A percentile compares a stretch with the other conserved stretches of the same genome.
phyloP scores from a whole-genome alignment of 495 filamentous ascomycete species.

The Penicillium canariense region DNA sequence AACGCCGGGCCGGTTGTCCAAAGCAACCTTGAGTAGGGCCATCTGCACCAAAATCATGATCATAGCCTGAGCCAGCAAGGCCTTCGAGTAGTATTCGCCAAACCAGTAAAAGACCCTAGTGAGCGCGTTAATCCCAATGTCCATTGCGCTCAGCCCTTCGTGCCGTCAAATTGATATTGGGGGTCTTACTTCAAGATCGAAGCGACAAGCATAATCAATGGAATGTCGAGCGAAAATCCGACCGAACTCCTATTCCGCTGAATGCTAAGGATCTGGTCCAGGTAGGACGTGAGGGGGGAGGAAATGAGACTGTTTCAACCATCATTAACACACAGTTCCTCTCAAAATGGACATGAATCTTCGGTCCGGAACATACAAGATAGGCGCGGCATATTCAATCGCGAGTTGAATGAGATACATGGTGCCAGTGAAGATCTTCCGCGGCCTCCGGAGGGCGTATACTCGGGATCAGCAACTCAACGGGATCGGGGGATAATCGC shows the following conservation, averaged over 20 bases:
- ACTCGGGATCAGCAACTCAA: conserved; percentile 4
- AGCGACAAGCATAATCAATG: conserved; percentile 94
- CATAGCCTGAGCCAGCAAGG: conserved; percentile 79
- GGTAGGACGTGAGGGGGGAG: conserved; percentile 83
- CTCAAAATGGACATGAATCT: not conserved
- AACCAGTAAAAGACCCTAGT: conserved; percentile 90
- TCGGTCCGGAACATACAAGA: conserved; percentile 35
- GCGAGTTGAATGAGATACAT: conserved; percentile 43
- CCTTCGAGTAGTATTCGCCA: conserved; percentile 75
- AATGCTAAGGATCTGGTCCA: conserved; percentile 90
- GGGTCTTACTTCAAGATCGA: conserved; percentile 77
- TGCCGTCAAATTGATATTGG: not conserved
- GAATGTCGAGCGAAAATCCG: conserved; percentile 89
- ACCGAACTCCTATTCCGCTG: conserved; percentile 75
- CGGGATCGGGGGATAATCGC: not conserved
- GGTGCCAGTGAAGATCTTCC: conserved; percentile 14
- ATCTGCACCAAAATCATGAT: conserved; percentile 85
- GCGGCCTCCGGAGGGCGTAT: conserved; percentile 3
- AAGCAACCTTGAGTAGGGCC: conserved; percentile 81
- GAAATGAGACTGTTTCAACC: conserved; percentile 57
- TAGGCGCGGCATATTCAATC: conserved; percentile 47
- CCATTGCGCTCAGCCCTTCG: not conserved
- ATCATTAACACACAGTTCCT: conserved; percentile 5
- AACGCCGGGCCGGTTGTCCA: conserved; percentile 77
- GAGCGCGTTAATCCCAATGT: not conserved